phyloP scores from a whole-genome alignment of 73 alveolate species.

The Blepharisma stoltei region DNA sequence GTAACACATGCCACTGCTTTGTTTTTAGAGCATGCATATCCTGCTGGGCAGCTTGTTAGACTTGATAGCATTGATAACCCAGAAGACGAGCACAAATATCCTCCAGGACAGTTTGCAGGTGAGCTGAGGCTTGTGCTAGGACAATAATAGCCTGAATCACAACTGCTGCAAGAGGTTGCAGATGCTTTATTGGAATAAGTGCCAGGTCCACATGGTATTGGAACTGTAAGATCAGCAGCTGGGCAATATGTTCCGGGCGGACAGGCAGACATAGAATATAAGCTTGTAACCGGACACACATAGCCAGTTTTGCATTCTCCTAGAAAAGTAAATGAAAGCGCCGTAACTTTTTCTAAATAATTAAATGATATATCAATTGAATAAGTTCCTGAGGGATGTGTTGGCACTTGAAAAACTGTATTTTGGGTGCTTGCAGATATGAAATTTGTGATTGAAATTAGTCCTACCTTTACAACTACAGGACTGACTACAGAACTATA shows the following conservation, averaged over 20 bases:
- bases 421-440: neutral
- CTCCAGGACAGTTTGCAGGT: slow-evolving; percentile 55
- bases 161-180: slow-evolving; percentile 3
- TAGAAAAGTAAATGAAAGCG: slow-evolving; percentile 28
- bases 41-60: slow-evolving; percentile 64
- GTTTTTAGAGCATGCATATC: slow-evolving; percentile 60
- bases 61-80: slow-evolving; percentile 22
- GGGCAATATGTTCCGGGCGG: slow-evolving; percentile 59
- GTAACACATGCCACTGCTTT: slow-evolving; percentile 24
- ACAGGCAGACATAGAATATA: slow-evolving; percentile 34
- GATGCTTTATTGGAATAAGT: neutral
- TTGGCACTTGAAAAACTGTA: neutral
- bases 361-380: neutral
- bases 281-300: slow-evolving; percentile 31
- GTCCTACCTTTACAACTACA: slow-evolving; percentile 1
- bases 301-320: slow-evolving; percentile 33
- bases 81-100: slow-evolving; percentile 45
- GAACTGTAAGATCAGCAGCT: slow-evolving; percentile 33
- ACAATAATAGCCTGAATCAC: slow-evolving; percentile 64
- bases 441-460: neutral
- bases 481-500: neutral
- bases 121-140: slow-evolving; percentile 28
- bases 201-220: slow-evolving; percentile 22
- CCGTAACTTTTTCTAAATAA: slow-evolving; percentile 9
- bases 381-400: neutral